Evolutionary conservation across 2,329 filamentous ascomycete genomes (phyloP), one percentile per base, ranked within the genome.

Genomic region (Penicillium vulpinum): DNA sequence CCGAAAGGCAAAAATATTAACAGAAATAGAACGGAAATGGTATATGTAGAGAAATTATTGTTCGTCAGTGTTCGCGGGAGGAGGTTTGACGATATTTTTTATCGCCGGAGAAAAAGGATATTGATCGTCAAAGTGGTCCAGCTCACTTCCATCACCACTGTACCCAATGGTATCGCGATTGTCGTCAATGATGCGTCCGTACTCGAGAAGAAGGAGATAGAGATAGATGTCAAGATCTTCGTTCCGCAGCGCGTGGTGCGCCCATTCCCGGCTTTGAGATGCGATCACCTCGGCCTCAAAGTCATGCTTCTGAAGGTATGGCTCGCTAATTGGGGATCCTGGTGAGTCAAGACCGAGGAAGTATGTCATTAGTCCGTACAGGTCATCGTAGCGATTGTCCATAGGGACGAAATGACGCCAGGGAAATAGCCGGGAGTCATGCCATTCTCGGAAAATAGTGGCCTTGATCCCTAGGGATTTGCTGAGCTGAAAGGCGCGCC

Each of bases 151-250:
- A 50, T 75, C 71, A 5, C 70, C 71, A 22, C 75, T 71, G 63
- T 83, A 88, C 11, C 85, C 85, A 66, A 88, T 85, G 0, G 70
- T 75, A 53, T 84, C 81, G 51, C 85, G 78, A 61, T 86, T 79
- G 59, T 88, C 85, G 58, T 88, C 85, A 60, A 86, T 81, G n/a
- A 88, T 81, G 16, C 85, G 79, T 24, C 79, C 85, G 58, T 88
- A 88, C 65, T 85, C 86, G 45, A 68, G 57, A n/a, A 67, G 64
- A 41, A 70, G 68, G 64, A 73, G 61, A 59, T 73, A 74, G 60
- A 71, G 70, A 60, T 76, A 76, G 8, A 84, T 85, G 74, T 90
- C 87, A 75, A 90, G 85, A 67, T 90, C 88, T 58, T 73, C 73
- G 45, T 67, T 58, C 49, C 75, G 71, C 29, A 78, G 56, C 13